A percentile compares a stretch with the other conserved stretches of the same genome.
These are phyloP conservation scores for Corrigiola litoralis DNA, from an alignment of 179 eudicot species.

Conservation along the genomic window DNA sequence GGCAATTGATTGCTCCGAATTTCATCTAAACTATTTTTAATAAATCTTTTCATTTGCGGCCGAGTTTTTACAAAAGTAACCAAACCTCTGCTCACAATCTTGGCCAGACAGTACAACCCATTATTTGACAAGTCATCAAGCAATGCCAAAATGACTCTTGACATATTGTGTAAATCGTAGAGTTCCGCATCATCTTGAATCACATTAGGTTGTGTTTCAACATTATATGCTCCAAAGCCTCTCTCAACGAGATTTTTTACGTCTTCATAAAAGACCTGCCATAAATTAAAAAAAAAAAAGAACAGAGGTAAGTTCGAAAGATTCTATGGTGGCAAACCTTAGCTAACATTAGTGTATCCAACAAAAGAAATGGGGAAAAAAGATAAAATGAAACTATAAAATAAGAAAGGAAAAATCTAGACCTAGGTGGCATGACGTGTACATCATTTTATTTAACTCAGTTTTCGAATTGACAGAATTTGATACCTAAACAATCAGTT, in stretches of 20 bases:
- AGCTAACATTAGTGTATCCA: not conserved
- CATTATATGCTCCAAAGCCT: constrained; percentile 35
- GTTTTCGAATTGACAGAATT: no score
- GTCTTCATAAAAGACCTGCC: constrained; percentile 58
- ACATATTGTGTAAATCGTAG: constrained; percentile 16
- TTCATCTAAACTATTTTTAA: constrained; percentile 37
- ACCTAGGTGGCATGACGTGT: no score
- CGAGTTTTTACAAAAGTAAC: constrained; percentile 47
- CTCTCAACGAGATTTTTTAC: constrained; percentile 43
- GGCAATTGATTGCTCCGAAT: constrained; percentile 15
- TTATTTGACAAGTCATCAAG: constrained; percentile 61
- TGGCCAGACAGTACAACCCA: constrained; percentile 51
- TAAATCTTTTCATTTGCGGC: constrained; percentile 49
- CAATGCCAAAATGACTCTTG: constrained; percentile 32
- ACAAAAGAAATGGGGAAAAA: no score
- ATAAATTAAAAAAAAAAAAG: not conserved
- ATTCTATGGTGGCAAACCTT: not conserved
- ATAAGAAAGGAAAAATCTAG: no score
- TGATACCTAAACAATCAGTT: no score
- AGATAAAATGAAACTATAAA: no score
- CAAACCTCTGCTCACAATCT: constrained; percentile 45
- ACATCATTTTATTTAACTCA: no score
- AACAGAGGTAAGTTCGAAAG: not conserved
- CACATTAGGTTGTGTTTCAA: constrained; percentile 13
- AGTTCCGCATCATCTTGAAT: constrained; percentile 16